phyloP scores from a whole-genome alignment of 164 flowering plant genomes.

The Tetracentron sinense region DNA sequence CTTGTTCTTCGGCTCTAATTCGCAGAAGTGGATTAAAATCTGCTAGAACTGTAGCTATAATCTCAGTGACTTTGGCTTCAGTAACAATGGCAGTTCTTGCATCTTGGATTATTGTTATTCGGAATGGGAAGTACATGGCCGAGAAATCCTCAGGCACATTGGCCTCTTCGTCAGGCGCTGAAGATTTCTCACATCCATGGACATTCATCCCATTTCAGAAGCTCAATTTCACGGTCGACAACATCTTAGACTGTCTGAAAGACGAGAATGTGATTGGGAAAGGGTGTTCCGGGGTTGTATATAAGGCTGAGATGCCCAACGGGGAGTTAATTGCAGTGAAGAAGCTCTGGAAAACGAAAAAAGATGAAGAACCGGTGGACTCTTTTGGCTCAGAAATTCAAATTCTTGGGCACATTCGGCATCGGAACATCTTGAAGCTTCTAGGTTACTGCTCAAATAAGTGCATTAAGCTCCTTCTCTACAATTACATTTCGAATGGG shows the following conservation, averaged over 20 bases:
- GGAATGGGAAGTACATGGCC: too few species aligned
- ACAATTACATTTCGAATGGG: constrained; percentile 31
- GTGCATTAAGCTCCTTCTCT: constrained; percentile 28
- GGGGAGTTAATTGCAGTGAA: not conserved
- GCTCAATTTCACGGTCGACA: not conserved
- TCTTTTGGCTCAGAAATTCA: constrained; percentile 36
- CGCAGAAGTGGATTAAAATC: too few species aligned
- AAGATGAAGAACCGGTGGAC: constrained; percentile 7
- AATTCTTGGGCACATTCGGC: constrained; percentile 34
- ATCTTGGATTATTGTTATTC: too few species aligned
- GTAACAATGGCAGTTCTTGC: too few species aligned
- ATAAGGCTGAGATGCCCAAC: not conserved
- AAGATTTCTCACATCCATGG: not conserved
- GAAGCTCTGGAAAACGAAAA: not conserved
- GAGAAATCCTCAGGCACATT: too few species aligned
- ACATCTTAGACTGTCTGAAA: not conserved
- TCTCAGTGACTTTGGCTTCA: too few species aligned
- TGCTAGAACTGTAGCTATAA: too few species aligned
- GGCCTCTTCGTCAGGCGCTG: too few species aligned
- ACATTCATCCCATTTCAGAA: not conserved
- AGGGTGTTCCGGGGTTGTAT: not conserved
- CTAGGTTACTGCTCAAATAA: constrained; percentile 30
- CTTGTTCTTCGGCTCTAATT: too few species aligned
- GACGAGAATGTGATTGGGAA: not conserved
- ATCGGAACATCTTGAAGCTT: constrained; percentile 30